phyloP scores from a whole-genome alignment of 257 asterid species.

The Scutellaria barbata region DNA sequence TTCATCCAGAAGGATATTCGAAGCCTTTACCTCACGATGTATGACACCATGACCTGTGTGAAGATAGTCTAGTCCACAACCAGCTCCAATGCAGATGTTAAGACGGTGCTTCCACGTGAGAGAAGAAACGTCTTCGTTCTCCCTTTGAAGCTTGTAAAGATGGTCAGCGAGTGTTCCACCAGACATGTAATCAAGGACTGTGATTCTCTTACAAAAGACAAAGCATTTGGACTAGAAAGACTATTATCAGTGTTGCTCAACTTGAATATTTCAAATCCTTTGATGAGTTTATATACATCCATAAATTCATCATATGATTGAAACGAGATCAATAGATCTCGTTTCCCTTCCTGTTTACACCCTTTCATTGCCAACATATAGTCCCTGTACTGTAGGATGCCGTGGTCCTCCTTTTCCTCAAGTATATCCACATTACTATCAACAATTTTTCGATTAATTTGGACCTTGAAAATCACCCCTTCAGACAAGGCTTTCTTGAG shows the following conservation, averaged over 20 bases:
- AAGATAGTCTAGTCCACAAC: conserved; percentile 57
- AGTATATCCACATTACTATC: conserved; percentile 35
- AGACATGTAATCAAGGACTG: conserved; percentile 46
- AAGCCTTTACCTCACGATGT: conserved; percentile 61
- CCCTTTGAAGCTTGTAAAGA: conserved; percentile 43
- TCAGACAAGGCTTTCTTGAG: conserved; percentile 35
- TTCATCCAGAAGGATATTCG: conserved; percentile 61
- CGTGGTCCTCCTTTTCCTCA: conserved; percentile 42
- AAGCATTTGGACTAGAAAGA: conserved; percentile 43
- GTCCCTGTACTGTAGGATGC: conserved; percentile 44
- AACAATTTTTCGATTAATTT: conserved; percentile 45
- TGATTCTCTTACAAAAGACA: conserved; percentile 7
- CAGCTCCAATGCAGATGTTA: conserved; percentile 59
- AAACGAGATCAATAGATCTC: not conserved
- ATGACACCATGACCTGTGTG: conserved; percentile 51
- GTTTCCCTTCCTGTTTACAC: conserved; percentile 23
- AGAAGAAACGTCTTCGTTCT: conserved; percentile 9
- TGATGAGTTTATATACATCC: not conserved
- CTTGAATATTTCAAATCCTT: conserved; percentile 43
- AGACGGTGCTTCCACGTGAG: conserved; percentile 59
- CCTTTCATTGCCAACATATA: conserved; percentile 39
- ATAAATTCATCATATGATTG: conserved; percentile 23
- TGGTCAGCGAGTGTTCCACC: conserved; percentile 62
- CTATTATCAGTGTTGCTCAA: conserved; percentile 52
- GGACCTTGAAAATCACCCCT: conserved; percentile 38